These are phyloP conservation scores for Acanthamoeba comandoni DNA, from an alignment of 208 protist species.

Conservation along the genomic window DNA sequence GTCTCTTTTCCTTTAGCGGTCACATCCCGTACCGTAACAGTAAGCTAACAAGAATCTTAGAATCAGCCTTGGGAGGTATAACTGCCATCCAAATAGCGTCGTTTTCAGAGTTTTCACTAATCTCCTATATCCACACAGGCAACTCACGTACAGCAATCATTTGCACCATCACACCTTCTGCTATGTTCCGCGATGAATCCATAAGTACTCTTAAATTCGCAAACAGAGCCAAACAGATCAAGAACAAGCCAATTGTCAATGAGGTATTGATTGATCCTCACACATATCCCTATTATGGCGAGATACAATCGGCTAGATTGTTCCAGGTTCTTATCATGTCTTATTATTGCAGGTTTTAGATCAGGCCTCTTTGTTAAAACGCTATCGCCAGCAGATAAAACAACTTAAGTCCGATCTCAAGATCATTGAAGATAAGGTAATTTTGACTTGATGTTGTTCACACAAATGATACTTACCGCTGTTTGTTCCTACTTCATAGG, in stretches of 20 bases:
- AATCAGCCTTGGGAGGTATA: constrained; percentile 88
- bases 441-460: neutral
- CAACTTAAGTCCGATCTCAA: constrained; percentile 72
- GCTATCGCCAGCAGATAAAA: constrained; percentile 75
- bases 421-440: constrained; percentile 54
- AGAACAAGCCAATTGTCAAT: constrained; percentile 89
- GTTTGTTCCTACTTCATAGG: neutral
- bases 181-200: constrained; percentile 53
- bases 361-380: constrained; percentile 72
- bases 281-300: no score
- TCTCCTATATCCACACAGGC: constrained; percentile 83
- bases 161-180: constrained; percentile 86
- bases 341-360: constrained; percentile 74
- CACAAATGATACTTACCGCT: no score
- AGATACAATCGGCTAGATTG: neutral
- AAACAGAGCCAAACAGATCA: constrained; percentile 86
- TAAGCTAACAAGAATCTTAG: constrained; percentile 90
- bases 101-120: constrained; percentile 72
- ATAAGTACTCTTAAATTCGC: constrained; percentile 89
- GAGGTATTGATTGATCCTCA: no score
- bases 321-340: neutral
- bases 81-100: neutral
- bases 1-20: constrained; percentile 50
- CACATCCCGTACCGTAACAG: constrained; percentile 90
- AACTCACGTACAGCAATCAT: constrained; percentile 88